phyloP scores from a whole-genome alignment of 768 basidiomycete genomes.

The Aureoboletus auriporus region DNA sequence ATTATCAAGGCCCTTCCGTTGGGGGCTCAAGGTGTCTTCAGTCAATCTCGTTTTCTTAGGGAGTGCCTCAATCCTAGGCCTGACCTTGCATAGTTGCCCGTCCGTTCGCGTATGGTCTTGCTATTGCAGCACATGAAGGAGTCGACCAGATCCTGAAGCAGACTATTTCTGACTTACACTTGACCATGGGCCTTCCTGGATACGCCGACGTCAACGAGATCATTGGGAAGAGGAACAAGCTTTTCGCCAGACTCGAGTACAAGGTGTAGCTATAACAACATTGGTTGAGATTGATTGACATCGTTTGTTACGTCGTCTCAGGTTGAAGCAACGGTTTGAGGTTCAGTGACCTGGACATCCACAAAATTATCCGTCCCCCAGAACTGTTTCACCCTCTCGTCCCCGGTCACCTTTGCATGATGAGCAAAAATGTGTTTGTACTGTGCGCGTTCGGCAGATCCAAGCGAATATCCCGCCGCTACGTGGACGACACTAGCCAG shows the following conservation, averaged over 20 bases:
- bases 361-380: slow-evolving; percentile 8
- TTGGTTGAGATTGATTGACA: too few species aligned
- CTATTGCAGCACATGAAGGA: slow-evolving; percentile 66
- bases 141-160: slow-evolving; percentile 69
- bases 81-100: slow-evolving; percentile 50
- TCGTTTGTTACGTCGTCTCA: too few species aligned
- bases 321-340: background rate
- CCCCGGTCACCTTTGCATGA: slow-evolving; percentile 13
- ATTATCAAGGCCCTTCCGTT: slow-evolving; percentile 82
- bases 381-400: slow-evolving; percentile 9
- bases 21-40: slow-evolving; percentile 77
- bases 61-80: too few species aligned
- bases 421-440: slow-evolving; percentile 12
- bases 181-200: slow-evolving; percentile 60
- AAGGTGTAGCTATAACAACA: slow-evolving; percentile 6
- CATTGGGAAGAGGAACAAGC: slow-evolving; percentile 44
- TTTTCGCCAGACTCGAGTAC: slow-evolving; percentile 17
- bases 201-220: slow-evolving; percentile 57
- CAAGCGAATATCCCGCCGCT: background rate
- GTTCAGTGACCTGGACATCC: slow-evolving; percentile 2
- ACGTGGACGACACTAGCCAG: slow-evolving; percentile 2
- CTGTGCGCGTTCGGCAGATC: slow-evolving; percentile 8
- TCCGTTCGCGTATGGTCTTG: slow-evolving; percentile 71
- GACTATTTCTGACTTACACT: slow-evolving; percentile 65
- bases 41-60: slow-evolving; percentile 37